Evolutionary conservation across 2,329 filamentous ascomycete species (phyloP), one percentile per base, ranked within the genome.

Genomic region (Calonectria pteridis): DNA sequence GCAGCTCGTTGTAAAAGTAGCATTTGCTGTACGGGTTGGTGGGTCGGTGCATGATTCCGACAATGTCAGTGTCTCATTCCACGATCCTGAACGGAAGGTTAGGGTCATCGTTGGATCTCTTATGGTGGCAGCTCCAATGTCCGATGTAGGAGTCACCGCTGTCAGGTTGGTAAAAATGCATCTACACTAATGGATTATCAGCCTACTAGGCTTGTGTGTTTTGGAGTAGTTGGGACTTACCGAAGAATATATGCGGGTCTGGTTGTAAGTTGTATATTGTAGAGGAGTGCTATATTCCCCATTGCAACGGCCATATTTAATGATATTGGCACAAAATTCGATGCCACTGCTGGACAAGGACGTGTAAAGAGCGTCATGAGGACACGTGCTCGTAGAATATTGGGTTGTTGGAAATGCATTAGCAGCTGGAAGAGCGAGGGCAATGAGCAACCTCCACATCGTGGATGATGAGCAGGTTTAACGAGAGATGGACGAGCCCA

Each of bases 241-340:
- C 40, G 82, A 82, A 16, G 81, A 82, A 29, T 82, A 82, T 69
- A 84, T 75, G 67, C 75, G 78, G 14, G 76, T 77, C 50, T 78
- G 77, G 28, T 82, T 79, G 69, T 82, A 81, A 2, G 77, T 78
- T 49, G 78, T 73, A 67, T 82, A 84, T 59, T 81, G 77, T 7
- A 74, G 71, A 31, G 82, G 83, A 14, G 81, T 83, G 63, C 72
- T 78, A 51, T 81, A 79, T 5, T 73, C 74, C 6, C 71, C 71
- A 18, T 73, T 67, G 63, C 79, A 81, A 13, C 77, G 77, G 3
- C 49, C 74, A 9, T 70, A 58, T 43, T 80, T 79, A 7, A 84
- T 51, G 26, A 84, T 67, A 73, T 75, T 78, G 0, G 79, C 81
- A 67, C 83, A 84, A 37, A 83, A 84, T 0, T 75, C 66, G 31